Percentiles rank a stretch among this genome's conserved stretches.
These are phyloP conservation scores for Collybia nuda DNA, from an alignment of 768 basidiomycete species.

Conservation along the genomic window DNA sequence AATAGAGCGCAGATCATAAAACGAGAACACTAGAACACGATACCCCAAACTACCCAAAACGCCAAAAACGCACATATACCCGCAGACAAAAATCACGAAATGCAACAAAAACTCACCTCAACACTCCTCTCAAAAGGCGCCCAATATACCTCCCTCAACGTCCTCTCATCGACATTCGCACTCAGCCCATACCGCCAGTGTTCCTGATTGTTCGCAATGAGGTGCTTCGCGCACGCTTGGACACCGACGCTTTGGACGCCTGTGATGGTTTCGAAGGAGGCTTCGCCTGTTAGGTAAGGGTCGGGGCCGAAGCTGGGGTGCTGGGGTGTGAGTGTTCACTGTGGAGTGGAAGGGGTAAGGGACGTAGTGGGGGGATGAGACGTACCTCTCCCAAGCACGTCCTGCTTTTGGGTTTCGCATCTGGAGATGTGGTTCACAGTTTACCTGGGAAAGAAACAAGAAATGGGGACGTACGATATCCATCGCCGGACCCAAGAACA, in stretches of 20 bases:
- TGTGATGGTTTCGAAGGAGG: conserved; percentile 54
- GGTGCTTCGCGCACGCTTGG: conserved; percentile 58
- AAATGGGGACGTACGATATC: conserved; percentile 42
- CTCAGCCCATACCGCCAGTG: conserved; percentile 48
- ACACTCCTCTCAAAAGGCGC: conserved; percentile 51
- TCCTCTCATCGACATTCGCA: conserved; percentile 52
- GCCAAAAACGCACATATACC: not conserved
- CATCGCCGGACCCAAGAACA: conserved; percentile 52
- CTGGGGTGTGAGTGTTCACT: no score
- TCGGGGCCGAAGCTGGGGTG: conserved; percentile 50
- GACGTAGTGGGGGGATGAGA: not conserved
- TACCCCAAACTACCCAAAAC: no score
- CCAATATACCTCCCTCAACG: conserved; percentile 26
- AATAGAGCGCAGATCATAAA: no score
- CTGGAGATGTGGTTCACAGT: conserved; percentile 19
- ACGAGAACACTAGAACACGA: no score
- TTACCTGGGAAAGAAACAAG: not conserved
- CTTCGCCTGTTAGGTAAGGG: conserved; percentile 64
- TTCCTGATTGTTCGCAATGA: conserved; percentile 49
- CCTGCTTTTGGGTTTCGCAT: conserved; percentile 54
- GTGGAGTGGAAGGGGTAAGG: not conserved
- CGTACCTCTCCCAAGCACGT: conserved; percentile 48
- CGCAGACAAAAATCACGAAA: no score
- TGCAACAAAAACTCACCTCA: no score
- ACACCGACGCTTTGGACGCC: conserved; percentile 64